Percentiles rank a stretch among this genome's conserved stretches.
phyloP scores from a whole-genome alignment of 805 yeast genomes.

The Candida insectalens region DNA sequence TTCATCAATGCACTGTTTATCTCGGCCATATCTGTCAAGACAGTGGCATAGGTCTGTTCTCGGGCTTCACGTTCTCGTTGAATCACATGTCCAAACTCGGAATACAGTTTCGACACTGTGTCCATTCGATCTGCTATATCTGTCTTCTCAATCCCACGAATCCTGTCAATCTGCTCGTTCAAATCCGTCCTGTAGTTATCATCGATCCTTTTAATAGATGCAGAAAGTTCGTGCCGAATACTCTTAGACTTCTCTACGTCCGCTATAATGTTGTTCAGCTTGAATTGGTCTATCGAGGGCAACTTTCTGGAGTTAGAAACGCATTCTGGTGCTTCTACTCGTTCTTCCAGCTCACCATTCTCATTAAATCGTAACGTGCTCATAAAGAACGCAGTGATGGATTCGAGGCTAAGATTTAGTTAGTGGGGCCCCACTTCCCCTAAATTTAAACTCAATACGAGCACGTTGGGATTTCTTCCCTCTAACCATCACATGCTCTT shows the following conservation, averaged over 20 bases:
- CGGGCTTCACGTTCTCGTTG: constrained; percentile 19
- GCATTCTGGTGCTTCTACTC: too few species aligned
- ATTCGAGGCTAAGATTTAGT: too few species aligned
- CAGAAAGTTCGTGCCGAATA: constrained; percentile 12
- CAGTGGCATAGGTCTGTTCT: constrained; percentile 22
- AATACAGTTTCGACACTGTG: constrained; percentile 4
- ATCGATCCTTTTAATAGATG: constrained; percentile 14
- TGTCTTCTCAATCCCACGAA: constrained; percentile 15
- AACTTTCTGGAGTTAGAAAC: constrained; percentile 8
- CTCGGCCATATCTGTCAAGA: constrained; percentile 9
- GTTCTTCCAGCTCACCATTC: too few species aligned
- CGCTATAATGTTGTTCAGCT: constrained; percentile 15
- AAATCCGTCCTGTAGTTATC: constrained; percentile 19
- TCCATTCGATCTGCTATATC: constrained; percentile 14
- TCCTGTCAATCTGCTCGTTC: constrained; percentile 16
- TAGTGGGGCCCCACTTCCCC: too few species aligned
- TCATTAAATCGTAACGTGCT: too few species aligned
- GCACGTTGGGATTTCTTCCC: too few species aligned
- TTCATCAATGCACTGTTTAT: constrained; percentile 2
- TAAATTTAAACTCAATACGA: too few species aligned
- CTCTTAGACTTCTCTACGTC: constrained; percentile 15
- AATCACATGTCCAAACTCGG: constrained; percentile 10
- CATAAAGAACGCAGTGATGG: too few species aligned
- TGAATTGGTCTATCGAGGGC: constrained; percentile 21
- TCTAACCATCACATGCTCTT: too few species aligned